Conservation (phyloP, 1,284 basidiomycete genomes). For the Abortiporus biennis region DNA sequence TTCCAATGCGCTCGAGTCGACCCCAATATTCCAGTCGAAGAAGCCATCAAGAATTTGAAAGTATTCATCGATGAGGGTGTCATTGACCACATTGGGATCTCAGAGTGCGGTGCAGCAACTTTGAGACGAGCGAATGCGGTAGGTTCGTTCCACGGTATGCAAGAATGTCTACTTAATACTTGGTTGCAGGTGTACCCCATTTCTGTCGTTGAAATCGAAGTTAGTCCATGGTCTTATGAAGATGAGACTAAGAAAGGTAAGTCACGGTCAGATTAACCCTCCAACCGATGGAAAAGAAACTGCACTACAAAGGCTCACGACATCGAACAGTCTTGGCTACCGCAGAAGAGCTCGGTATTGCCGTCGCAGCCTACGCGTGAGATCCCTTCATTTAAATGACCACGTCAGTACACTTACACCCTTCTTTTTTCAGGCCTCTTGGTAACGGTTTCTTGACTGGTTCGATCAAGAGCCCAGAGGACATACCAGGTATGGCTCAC, state of each 20-base stretch:
- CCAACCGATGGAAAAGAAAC: no score
- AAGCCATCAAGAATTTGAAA: constrained; percentile 22
- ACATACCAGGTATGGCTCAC: constrained; percentile 27
- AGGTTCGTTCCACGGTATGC: no score
- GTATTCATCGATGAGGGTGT: constrained; percentile 33
- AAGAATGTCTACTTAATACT: no score
- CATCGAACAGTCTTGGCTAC: constrained; percentile 26
- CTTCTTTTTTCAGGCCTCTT: constrained; percentile 46
- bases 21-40: constrained; percentile 24
- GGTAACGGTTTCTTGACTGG: constrained; percentile 53
- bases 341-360: constrained; percentile 38
- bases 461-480: constrained; percentile 35
- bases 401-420: no score
- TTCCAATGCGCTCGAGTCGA: constrained; percentile 34
- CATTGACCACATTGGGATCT: constrained; percentile 40
- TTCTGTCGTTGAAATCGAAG: constrained; percentile 45
- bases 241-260: constrained; percentile 37
- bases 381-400: no score
- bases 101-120: constrained; percentile 40
- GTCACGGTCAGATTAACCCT: no score
- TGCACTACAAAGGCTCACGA: constrained; percentile 16
- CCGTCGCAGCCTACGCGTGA: constrained; percentile 48
- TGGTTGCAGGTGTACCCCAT: constrained; percentile 42
- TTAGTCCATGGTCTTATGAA: constrained; percentile 44
- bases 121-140: constrained; percentile 31